Evolutionary conservation across 768 basidiomycete genomes (phyloP).

Genomic region (Zangia roseola): DNA sequence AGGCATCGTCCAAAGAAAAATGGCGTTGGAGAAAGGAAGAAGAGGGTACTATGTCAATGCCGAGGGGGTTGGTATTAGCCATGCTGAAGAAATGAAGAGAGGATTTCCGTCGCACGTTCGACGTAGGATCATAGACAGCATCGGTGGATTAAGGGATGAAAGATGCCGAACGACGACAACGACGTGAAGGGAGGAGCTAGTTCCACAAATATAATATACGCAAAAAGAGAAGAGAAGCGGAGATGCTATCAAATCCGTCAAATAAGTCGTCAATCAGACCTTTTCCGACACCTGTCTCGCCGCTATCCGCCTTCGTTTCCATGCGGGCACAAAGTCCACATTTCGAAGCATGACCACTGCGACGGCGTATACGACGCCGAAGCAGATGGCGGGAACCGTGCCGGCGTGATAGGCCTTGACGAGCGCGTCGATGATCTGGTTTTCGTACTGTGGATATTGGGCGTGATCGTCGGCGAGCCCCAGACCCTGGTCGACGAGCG

Average conservation of each 20-base stretch:
- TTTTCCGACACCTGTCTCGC: conserved; percentile 20
- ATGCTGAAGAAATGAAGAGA: no score
- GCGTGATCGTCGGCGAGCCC: conserved; percentile 31
- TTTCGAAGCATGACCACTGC: conserved; percentile 31
- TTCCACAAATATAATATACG: conserved; percentile 18
- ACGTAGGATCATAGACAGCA: no score
- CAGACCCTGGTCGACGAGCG: conserved; percentile 31
- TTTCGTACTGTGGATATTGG: conserved; percentile 33
- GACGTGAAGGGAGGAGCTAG: conserved; percentile 3
- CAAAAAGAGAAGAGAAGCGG: conserved; percentile 12
- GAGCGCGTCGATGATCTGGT: conserved; percentile 31
- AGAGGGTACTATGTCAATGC: no score
- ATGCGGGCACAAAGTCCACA: conserved; percentile 33
- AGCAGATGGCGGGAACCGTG: conserved; percentile 33
- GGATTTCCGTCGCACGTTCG: no score
- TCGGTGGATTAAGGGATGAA: no score
- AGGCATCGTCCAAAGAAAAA: no score
- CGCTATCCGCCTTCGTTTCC: conserved; percentile 32
- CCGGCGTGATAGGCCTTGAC: conserved; percentile 35
- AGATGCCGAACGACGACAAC: not conserved
- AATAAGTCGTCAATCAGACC: conserved; percentile 12
- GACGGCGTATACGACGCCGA: conserved; percentile 31
- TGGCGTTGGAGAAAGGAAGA: no score
- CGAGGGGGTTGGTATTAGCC: no score
- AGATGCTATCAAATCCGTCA: conserved; percentile 16